Evolutionary conservation across 2,329 filamentous ascomycete genomes (phyloP).

Genomic region (Penicillium brasilianum): DNA sequence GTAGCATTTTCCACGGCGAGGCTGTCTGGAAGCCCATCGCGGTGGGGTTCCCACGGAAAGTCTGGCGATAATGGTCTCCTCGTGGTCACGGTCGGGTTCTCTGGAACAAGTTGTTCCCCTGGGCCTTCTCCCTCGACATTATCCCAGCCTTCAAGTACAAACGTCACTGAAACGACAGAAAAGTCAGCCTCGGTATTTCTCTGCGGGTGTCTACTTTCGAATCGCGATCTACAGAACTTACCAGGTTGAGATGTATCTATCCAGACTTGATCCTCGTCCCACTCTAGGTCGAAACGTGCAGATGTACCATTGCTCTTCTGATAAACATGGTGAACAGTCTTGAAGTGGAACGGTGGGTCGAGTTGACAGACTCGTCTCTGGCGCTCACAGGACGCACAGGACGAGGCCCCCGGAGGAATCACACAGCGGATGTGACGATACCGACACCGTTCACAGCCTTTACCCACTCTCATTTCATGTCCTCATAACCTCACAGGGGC

Average conservation of each 20-base stretch:
- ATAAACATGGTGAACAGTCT: constrained; percentile 41
- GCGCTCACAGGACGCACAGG: constrained; percentile 38
- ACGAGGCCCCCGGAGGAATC: constrained; percentile 33
- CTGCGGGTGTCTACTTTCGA: background rate
- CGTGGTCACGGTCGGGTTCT: background rate
- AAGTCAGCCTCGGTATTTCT: background rate
- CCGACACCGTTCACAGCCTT: constrained; percentile 43
- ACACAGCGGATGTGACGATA: constrained; percentile 44
- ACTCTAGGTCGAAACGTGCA: constrained; percentile 37
- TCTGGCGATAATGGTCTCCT: background rate
- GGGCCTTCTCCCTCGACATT: constrained; percentile 15
- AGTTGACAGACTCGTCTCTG: constrained; percentile 38
- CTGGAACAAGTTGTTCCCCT: background rate
- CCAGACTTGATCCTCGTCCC: constrained; percentile 40
- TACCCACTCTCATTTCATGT: constrained; percentile 38
- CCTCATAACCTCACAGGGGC: constrained; percentile 1
- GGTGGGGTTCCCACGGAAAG: constrained; percentile 5
- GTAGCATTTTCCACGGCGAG: background rate
- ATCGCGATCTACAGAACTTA: constrained; percentile 16
- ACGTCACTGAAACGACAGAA: constrained; percentile 30
- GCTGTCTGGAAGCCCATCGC: background rate
- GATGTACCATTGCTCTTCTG: constrained; percentile 36
- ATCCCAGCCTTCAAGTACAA: constrained; percentile 33
- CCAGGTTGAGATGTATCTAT: constrained; percentile 37
- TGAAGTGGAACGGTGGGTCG: constrained; percentile 42